Percentiles rank a stretch among this genome's conserved stretches.
Evolutionary conservation across 2,329 filamentous ascomycete genomes (phyloP).

Genomic region (Arachnopeziza araneosa): DNA sequence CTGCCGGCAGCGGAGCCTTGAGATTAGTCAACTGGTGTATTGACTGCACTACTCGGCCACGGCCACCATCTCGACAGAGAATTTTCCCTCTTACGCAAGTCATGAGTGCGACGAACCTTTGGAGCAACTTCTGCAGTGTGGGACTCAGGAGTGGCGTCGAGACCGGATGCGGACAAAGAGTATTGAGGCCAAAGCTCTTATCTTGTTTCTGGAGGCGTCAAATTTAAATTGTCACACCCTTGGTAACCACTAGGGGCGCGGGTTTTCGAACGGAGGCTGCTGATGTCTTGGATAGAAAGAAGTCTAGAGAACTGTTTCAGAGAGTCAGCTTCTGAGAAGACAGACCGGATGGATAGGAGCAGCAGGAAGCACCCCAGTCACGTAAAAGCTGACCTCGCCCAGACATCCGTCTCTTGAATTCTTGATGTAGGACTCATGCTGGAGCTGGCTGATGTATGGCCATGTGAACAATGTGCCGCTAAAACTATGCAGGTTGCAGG

Average conservation of each 20-base stretch:
- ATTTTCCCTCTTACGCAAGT: too few species aligned
- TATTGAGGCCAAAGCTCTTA: constrained; percentile 13
- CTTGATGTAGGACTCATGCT: background rate
- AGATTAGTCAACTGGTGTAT: background rate
- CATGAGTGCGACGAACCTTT: background rate
- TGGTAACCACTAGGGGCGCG: constrained; percentile 10
- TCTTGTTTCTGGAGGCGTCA: constrained; percentile 17
- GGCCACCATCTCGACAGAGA: too few species aligned
- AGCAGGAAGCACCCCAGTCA: background rate
- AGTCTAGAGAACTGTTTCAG: background rate
- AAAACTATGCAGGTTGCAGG: background rate
- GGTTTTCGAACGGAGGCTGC: constrained; percentile 3
- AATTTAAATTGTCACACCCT: constrained; percentile 13
- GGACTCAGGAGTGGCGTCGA: background rate
- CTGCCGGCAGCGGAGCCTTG: background rate
- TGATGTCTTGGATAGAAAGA: background rate
- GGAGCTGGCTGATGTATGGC: background rate
- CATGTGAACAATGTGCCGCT: constrained; percentile 5
- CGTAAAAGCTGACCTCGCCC: background rate
- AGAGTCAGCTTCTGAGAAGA: background rate
- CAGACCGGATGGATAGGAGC: background rate
- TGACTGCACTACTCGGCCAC: too few species aligned
- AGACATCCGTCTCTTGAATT: background rate
- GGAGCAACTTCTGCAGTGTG: background rate
- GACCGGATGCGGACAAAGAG: background rate